Conservation (phyloP, 352 stramenopile species). For the Saprolegnia diclina region DNA sequence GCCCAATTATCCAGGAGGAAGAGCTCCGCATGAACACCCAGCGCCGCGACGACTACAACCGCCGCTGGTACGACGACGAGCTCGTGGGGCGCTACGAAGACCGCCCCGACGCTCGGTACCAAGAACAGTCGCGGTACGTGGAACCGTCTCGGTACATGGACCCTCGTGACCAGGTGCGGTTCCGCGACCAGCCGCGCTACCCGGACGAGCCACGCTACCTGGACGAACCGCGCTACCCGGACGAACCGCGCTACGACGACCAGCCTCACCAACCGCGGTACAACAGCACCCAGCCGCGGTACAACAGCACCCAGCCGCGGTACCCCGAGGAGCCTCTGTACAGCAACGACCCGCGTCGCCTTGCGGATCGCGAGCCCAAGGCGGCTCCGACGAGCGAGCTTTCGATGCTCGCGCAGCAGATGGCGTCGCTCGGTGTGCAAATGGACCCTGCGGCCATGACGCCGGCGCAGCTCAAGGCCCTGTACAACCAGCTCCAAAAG, state of each 20-base stretch:
- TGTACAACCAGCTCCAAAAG: constrained; percentile 21
- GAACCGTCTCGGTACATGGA: background rate
- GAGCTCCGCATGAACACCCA: background rate
- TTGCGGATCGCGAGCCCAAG: background rate
- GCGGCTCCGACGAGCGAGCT: background rate
- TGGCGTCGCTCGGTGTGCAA: constrained; percentile 15
- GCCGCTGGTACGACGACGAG: background rate
- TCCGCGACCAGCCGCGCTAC: background rate
- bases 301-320: background rate
- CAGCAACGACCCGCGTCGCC: background rate
- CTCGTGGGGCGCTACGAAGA: background rate
- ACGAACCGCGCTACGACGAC: background rate
- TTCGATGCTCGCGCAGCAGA: constrained; percentile 4
- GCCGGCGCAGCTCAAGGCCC: constrained; percentile 1
- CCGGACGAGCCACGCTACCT: background rate
- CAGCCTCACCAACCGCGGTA: background rate
- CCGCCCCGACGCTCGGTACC: background rate
- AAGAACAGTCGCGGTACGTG: background rate
- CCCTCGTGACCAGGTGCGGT: background rate
- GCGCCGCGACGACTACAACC: background rate
- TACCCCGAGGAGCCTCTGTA: background rate
- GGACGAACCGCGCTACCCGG: no score
- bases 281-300: background rate
- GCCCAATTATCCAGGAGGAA: background rate
- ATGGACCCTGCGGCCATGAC: background rate